phyloP scores from a whole-genome alignment of 805 yeast species.

The Starmerella kuoi region DNA sequence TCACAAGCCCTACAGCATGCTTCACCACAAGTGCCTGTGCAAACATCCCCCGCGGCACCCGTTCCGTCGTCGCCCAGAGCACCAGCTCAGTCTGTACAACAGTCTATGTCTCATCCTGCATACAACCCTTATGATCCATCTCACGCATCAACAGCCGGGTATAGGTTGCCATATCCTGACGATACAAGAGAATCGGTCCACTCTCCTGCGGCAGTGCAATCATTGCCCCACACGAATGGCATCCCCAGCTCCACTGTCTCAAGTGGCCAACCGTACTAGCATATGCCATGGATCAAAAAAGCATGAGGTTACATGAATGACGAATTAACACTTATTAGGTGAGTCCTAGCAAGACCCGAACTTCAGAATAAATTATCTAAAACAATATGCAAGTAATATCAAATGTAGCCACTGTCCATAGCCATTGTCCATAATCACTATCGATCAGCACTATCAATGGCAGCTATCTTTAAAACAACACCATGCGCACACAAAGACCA shows the following conservation, averaged over 20 bases:
- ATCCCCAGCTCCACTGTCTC: background rate
- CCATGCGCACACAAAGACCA: no score
- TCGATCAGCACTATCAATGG: no score
- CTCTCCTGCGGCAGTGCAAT: background rate
- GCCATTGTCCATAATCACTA: background rate
- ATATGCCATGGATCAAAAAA: no score
- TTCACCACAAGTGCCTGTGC: slow-evolving; percentile 1
- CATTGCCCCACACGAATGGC: slow-evolving; percentile 8
- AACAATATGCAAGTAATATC: background rate
- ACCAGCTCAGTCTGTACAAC: background rate
- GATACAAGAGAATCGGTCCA: background rate
- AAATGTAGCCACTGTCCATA: background rate
- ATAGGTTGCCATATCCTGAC: slow-evolving; percentile 9
- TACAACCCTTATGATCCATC: background rate
- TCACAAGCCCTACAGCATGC: background rate
- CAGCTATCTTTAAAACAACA: no score
- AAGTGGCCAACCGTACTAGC: background rate
- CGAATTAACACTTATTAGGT: background rate
- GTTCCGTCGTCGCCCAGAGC: background rate
- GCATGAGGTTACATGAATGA: no score
- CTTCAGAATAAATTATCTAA: background rate
- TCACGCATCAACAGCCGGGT: background rate
- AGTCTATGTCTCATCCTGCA: background rate
- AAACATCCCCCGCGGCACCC: slow-evolving; percentile 3
- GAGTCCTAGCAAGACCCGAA: background rate